These are phyloP conservation scores for Aspergillus incahuasiensis DNA, from an alignment of 495 filamentous ascomycete genomes.

Conservation along the genomic window DNA sequence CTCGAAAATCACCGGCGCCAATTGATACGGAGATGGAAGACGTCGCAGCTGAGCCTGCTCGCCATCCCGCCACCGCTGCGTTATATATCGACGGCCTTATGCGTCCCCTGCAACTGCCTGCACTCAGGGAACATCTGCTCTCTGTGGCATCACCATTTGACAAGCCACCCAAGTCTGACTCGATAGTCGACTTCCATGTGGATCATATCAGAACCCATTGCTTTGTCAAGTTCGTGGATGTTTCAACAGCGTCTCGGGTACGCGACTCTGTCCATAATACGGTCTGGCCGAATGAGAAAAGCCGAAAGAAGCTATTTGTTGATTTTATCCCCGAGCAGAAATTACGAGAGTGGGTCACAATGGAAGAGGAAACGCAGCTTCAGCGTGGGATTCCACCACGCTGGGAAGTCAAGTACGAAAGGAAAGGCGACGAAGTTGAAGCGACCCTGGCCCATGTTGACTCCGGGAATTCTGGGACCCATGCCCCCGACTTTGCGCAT, in stretches of 20 bases:
- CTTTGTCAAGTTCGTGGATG: constrained; percentile 64
- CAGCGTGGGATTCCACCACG: constrained; percentile 46
- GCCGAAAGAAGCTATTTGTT: constrained; percentile 78
- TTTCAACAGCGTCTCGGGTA: constrained; percentile 71
- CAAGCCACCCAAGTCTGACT: constrained; percentile 40
- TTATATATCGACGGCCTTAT: constrained; percentile 91
- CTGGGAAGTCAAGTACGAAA: constrained; percentile 70
- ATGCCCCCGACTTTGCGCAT: constrained; percentile 24
- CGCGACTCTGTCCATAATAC: constrained; percentile 70
- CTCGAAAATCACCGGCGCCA: constrained; percentile 19
- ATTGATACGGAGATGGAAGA: constrained; percentile 37
- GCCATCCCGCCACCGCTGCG: constrained; percentile 78
- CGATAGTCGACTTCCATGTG: constrained; percentile 67
- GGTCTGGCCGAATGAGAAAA: constrained; percentile 83
- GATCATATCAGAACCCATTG: constrained; percentile 86
- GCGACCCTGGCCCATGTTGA: constrained; percentile 53
- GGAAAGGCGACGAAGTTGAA: constrained; percentile 50
- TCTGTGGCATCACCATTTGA: constrained; percentile 59
- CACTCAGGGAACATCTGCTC: constrained; percentile 62
- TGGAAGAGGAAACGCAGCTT: constrained; percentile 52
- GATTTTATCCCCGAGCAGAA: constrained; percentile 84
- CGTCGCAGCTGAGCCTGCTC: constrained; percentile 55
- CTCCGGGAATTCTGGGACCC: constrained; percentile 22
- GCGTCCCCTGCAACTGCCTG: constrained; percentile 67
- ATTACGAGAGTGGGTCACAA: constrained; percentile 68